Base-by-base conservation (phyloP, 2,329 filamentous ascomycete species). In the Pyrenochaeta sp. region DNA sequence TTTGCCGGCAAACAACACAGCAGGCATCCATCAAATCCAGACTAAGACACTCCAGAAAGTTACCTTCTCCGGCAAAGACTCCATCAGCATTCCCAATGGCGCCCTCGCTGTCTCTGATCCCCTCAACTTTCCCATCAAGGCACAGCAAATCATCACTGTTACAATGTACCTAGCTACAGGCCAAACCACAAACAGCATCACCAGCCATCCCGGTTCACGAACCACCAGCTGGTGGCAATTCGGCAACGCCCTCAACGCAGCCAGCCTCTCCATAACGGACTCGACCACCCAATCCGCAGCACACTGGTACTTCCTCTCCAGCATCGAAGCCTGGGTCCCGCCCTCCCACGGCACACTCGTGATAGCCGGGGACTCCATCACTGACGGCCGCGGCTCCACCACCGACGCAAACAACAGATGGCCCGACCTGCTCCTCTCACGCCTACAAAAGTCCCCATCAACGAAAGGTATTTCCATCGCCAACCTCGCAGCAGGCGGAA, bases 401-500 rank as follows among this genome's bases (percentile, higher is more conserved):
- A 85, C 83, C 19, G 84, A 89, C 72, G 76, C 71, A 24, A 88
- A 89, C 74, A 84, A 88, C 65, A 83, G 83, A 68, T 77, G 73
- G 74, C 73, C 74, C 0, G 72, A 77, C 40, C 68, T 71, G 3
- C 66, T 74, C 22, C 64, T 71, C 32, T 80, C 54, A 76, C 88
- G 79, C 81, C 85, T 67, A 68, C 81, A 63, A 70, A 80, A 66
- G 45, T 48, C 27, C 46, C 69, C 72, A 9, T 62, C 72, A 12
- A 82, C 84, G 46, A 78, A 76, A 24, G 76, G 83, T 59, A 81
- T 90, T 50, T 82, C 83, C 12, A 76, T 90, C 12, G 79, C 83
- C 61, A 90, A 91, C 77, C 85, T 90, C 74, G 88, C 88, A 1
- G 88, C 88, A 0, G 88, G 88, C 44, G 89, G 88, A n/a, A 91